phyloP scores from a whole-genome alignment of 2,329 filamentous ascomycete genomes.

The Graphilbum fragrans region DNA sequence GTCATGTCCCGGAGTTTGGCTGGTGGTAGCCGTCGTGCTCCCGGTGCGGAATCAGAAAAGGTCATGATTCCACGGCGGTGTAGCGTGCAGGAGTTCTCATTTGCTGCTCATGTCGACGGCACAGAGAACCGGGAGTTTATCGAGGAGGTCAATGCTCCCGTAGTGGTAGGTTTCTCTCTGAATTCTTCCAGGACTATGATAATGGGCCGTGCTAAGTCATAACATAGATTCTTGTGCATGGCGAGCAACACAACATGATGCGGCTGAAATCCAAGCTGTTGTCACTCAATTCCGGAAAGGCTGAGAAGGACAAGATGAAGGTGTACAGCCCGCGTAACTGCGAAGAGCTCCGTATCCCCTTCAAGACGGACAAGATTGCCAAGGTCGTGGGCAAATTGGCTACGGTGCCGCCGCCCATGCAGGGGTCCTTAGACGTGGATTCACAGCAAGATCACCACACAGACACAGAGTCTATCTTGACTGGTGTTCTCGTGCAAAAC shows the following conservation, averaged over 20 bases:
- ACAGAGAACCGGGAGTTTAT: slow-evolving; percentile 95
- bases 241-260: slow-evolving; percentile 97
- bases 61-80: slow-evolving; percentile 86
- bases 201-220: no score
- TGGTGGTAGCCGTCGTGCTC: slow-evolving; percentile 49
- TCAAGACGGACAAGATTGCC: slow-evolving; percentile 87
- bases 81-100: slow-evolving; percentile 87
- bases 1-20: slow-evolving; percentile 66
- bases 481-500: slow-evolving; percentile 89
- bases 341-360: slow-evolving; percentile 88
- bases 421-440: neutral
- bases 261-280: slow-evolving; percentile 88
- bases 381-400: slow-evolving; percentile 94
- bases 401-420: slow-evolving; percentile 56
- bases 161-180: slow-evolving; percentile 57
- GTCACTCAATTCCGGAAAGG: slow-evolving; percentile 75
- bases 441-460: slow-evolving; percentile 1
- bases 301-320: slow-evolving; percentile 71
- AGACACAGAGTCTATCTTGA: slow-evolving; percentile 45
- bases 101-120: slow-evolving; percentile 93
- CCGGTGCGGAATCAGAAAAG: slow-evolving; percentile 65
- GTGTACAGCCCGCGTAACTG: slow-evolving; percentile 92
- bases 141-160: slow-evolving; percentile 80
- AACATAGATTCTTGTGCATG: slow-evolving; percentile 86
- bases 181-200: neutral